Evolutionary conservation across 345 rosid genomes (phyloP), one percentile per base, ranked within the genome.

Genomic region (Rhodomyrtus tomentosa): DNA sequence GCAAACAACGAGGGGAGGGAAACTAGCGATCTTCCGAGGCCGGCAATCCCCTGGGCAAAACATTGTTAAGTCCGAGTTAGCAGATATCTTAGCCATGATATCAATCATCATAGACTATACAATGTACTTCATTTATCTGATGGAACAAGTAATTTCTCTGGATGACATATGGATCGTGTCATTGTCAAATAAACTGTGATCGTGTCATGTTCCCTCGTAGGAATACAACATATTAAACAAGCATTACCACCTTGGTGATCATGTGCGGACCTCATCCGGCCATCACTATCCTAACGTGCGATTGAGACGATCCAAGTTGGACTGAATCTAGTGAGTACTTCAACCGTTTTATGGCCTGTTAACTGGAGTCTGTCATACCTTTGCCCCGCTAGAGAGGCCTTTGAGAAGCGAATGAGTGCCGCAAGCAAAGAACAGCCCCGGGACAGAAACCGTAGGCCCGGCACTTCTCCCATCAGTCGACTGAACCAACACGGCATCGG

Each of bases 1-100:
- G 91, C 55, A 79, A 91, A 84, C 36, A 83, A 87, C 1, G 84
- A 72, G 32, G 90, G 89, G 45, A 90, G 81, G 0, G 92, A 84
- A 74, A 88, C 51, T 40, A 16, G 68, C 0, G 84, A 81, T 55
- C 90, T 74, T 32, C 92, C 92, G 10, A 91, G 86, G 15, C 89
- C 89, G 8, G 90, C 90, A 54, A 80, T 80, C 13, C 82, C 82
- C 14, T 42, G 15, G 32, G 82, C 54, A 48, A 58, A 6, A 58
- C 29, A 27, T 58, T 12, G 32, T 27, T 13, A 58, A 13, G 72
- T 58, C 72, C 72, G 29, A 25, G 62, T 56, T 56, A 56, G 32
- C 38, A 6, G 5, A 14, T 58, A 58, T 36, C 36, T 58, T 14
- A 27, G 20, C 72, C 3, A 13, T 58, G 72, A 58, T 27, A 29